These are phyloP conservation scores for Candida saitoana DNA, from an alignment of 805 yeast genomes.

Conservation along the genomic window DNA sequence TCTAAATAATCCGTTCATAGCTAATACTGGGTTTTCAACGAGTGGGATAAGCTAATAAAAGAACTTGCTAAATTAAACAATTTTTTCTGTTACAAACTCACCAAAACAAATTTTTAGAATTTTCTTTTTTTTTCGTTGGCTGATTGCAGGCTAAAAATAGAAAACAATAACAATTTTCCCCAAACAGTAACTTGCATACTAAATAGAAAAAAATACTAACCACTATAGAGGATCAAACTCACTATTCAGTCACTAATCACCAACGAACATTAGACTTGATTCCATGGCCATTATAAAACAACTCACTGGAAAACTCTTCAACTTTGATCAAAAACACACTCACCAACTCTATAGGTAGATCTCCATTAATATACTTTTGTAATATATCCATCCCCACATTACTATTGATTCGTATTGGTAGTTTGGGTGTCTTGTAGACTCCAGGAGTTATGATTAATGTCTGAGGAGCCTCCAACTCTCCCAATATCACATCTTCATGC, in stretches of 20 bases:
- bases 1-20: constrained; percentile 8
- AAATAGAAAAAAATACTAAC: no score
- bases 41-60: not conserved
- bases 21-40: not conserved
- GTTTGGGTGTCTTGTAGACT: constrained; percentile 42
- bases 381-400: constrained; percentile 49
- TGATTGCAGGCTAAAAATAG: constrained; percentile 4
- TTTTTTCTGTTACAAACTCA: not conserved
- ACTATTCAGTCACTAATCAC: no score
- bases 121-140: constrained; percentile 2
- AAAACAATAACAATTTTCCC: constrained; percentile 1
- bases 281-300: constrained; percentile 46
- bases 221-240: no score
- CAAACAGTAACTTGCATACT: not conserved
- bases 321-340: constrained; percentile 41
- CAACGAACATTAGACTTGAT: constrained; percentile 37
- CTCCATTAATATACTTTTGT: constrained; percentile 48
- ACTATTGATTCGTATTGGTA: constrained; percentile 45
- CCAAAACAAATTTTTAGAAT: not conserved
- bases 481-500: constrained; percentile 44
- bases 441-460: constrained; percentile 50
- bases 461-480: constrained; percentile 40
- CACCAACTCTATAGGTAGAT: constrained; percentile 42
- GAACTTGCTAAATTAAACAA: not conserved
- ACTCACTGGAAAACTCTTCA: constrained; percentile 36